phyloP scores from a whole-genome alignment of 306 rosid species.

The peach (Prunus persica) region Prunus_persica_NCBIv2 NC_034013.1:12951001-12951500 shows the following conservation, averaged over 20 bases:
- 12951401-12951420: background rate
- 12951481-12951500: constrained; percentile 92
- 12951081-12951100: constrained; percentile 70
- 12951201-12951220: background rate
- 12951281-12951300: constrained; percentile 55
- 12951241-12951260: constrained; percentile 14
- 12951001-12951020: constrained; percentile 18
- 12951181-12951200: background rate
- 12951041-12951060: constrained; percentile 23
- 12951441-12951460: constrained; percentile 49
- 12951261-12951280: constrained; percentile 9
- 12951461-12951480: constrained; percentile 92
- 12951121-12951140: constrained; percentile 85
- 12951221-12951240: constrained; percentile 1
- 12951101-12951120: constrained; percentile 98
- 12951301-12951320: constrained; percentile 75
- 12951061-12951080: constrained; percentile 61
- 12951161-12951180: constrained; percentile 32
- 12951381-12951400: background rate
- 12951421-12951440: constrained; percentile 14
- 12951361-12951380: constrained; percentile 31
- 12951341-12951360: constrained; percentile 59
- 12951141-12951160: constrained; percentile 88
- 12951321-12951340: constrained; percentile 76
- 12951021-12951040: background rate